These are phyloP conservation scores for Eucommia ulmoides DNA, from an alignment of 257 asterid genomes.

Conservation along the genomic window DNA sequence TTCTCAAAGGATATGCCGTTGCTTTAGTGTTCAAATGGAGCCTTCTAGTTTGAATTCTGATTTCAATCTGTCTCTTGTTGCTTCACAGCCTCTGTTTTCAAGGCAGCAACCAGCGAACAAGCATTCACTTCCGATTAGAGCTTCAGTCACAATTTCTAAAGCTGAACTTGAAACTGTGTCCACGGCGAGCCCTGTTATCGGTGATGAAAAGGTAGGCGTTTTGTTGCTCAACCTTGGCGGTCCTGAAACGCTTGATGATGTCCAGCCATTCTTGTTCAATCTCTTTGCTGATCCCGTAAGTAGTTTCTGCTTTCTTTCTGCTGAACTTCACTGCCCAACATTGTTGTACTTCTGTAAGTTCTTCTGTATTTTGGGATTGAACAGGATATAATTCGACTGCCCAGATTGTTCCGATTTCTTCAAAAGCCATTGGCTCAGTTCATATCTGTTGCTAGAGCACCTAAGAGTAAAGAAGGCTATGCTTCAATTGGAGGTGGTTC, in stretches of 20 bases:
- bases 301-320: not conserved
- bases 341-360: not conserved
- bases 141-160: too few relatives aligned
- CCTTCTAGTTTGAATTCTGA: too few relatives aligned
- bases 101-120: too few relatives aligned
- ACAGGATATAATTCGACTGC: conserved; percentile 95
- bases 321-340: not conserved
- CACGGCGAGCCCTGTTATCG: too few relatives aligned
- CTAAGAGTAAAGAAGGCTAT: conserved; percentile 93
- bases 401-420: conserved; percentile 75
- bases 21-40: too few relatives aligned
- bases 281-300: conserved; percentile 90
- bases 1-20: too few relatives aligned
- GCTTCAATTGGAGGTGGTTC: conserved; percentile 99
- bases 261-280: conserved; percentile 85
- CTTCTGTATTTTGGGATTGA: not conserved
- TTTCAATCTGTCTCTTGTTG: too few relatives aligned
- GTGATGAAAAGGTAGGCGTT: conserved; percentile 79
- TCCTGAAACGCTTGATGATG: conserved; percentile 78
- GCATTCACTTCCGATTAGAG: too few relatives aligned
- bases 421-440: conserved; percentile 90
- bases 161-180: too few relatives aligned
- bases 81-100: too few relatives aligned
- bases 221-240: conserved; percentile 91
- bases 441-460: conserved; percentile 74